Evolutionary conservation across 2,329 filamentous ascomycete genomes (phyloP).

Genomic region (Parastagonospora nodorum): DNA sequence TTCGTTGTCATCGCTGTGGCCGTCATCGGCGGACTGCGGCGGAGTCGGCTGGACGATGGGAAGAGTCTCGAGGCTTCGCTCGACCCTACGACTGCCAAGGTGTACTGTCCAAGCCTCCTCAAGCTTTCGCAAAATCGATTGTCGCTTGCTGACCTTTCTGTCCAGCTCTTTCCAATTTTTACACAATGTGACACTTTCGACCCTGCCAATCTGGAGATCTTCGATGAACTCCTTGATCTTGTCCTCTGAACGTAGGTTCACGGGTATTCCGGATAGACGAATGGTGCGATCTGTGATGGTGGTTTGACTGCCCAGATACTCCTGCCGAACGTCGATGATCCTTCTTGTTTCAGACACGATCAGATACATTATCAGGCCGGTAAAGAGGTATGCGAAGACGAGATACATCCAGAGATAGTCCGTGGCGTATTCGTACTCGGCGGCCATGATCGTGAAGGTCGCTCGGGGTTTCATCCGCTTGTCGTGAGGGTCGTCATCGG

Average conservation of each 20-base stretch:
- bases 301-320: conserved; percentile 89
- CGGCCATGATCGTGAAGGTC: conserved; percentile 21
- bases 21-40: conserved; percentile 33
- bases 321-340: conserved; percentile 84
- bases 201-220: conserved; percentile 83
- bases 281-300: conserved; percentile 97
- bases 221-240: conserved; percentile 88
- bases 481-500: conserved; percentile 14
- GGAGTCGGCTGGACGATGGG: conserved; percentile 56
- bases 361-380: conserved; percentile 77
- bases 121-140: conserved; percentile 69
- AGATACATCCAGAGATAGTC: conserved; percentile 90
- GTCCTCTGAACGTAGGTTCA: conserved; percentile 76
- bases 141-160: conserved; percentile 69
- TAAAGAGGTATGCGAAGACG: conserved; percentile 94
- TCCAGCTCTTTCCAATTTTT: conserved; percentile 86
- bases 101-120: conserved; percentile 85
- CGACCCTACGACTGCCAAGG: conserved; percentile 62
- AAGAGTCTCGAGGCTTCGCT: conserved; percentile 54
- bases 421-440: conserved; percentile 49
- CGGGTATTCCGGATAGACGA: conserved; percentile 84
- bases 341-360: conserved; percentile 82
- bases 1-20: conserved; percentile 56
- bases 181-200: conserved; percentile 86
- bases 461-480: conserved; percentile 27